Evolutionary conservation across 257 asterid genomes (phyloP).

Genomic region (Cynanchum wilfordii): DNA sequence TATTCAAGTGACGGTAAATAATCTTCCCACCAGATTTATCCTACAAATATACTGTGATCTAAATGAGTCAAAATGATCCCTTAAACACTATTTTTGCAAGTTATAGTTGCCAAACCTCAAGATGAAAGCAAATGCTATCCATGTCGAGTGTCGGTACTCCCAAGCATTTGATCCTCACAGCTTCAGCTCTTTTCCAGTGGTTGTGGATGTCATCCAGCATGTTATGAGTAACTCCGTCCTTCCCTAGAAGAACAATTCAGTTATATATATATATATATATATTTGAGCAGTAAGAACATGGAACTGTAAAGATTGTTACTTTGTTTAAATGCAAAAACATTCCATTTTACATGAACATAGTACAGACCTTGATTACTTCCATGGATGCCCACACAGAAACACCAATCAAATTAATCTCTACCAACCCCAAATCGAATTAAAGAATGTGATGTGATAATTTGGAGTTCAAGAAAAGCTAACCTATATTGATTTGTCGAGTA

Average conservation of each 20-base stretch:
- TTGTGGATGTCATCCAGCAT: constrained; percentile 76
- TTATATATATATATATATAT: neutral
- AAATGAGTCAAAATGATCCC: constrained; percentile 29
- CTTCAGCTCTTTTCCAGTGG: constrained; percentile 90
- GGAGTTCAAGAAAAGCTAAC: constrained; percentile 25
- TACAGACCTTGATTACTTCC: neutral
- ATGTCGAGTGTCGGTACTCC: constrained; percentile 92
- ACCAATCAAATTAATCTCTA: neutral
- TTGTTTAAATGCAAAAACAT: neutral
- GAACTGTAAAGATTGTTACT: too few relatives aligned
- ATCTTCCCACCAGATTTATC: constrained; percentile 81
- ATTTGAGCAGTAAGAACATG: too few relatives aligned
- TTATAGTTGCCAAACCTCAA: constrained; percentile 53
- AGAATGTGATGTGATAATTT: neutral
- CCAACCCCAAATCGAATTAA: neutral
- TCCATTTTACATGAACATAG: neutral
- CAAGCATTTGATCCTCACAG: constrained; percentile 80
- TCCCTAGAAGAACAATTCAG: constrained; percentile 38
- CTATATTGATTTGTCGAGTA: constrained; percentile 80
- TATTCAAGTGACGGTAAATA: constrained; percentile 57
- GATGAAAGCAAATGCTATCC: constrained; percentile 86
- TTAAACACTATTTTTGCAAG: neutral
- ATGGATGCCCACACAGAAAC: neutral
- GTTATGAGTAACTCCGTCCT: constrained; percentile 92
- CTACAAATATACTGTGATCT: constrained; percentile 52